Base-by-base conservation (phyloP, 2,329 filamentous ascomycete species). In the Aquanectria penicillioides region DNA sequence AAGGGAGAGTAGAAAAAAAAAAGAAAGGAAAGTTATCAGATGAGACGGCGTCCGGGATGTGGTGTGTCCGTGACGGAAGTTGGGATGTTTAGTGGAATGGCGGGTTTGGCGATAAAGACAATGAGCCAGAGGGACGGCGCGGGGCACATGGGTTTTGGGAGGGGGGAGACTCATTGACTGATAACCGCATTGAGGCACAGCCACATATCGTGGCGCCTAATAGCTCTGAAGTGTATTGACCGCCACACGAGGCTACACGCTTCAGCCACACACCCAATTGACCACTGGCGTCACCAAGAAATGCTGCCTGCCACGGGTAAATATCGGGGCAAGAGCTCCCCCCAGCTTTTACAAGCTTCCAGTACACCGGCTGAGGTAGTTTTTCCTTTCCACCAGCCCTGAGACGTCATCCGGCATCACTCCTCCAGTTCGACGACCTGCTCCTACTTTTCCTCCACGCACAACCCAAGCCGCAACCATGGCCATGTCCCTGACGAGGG, bases 401-500 rank as follows among this genome's bases (percentile, higher is more conserved):
- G 58, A 56, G 62, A 64, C 64, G 68, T 70, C 68, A 70, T 60
- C 63, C 65, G 52, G 59, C 54, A 57, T 33, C 44, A 47, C 53
- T 56, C 43, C 38, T 51, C 57, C 41, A 43, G 41, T 31, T 60
- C 47, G 41, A 56, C 48, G 20, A 44, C n/a, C n/a, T n/a, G n/a
- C n/a, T 10, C 40, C 46, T 25, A 29, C 41, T 48, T 22, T 6
- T 34, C 43, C n/a, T 25, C 26, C 11, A 41, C 25, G 20, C 43
- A 28, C n/a, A 15, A 33, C 49, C 28, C 40, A 41, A 23, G 31
- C 49, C 55, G 44, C 34, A 65, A 61, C 50, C 63, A 74, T 74
- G 71, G 67, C 70, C 61, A 67, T 68, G 59, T 69, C 70, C 37
- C 55, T 75, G 37, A 63, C 67, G 51, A 70, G 72, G 67, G 67